Evolutionary conservation across 345 rosid genomes (phyloP), one percentile per base, ranked within the genome.

Genomic region (Diplotaxis tenuifolia): DNA sequence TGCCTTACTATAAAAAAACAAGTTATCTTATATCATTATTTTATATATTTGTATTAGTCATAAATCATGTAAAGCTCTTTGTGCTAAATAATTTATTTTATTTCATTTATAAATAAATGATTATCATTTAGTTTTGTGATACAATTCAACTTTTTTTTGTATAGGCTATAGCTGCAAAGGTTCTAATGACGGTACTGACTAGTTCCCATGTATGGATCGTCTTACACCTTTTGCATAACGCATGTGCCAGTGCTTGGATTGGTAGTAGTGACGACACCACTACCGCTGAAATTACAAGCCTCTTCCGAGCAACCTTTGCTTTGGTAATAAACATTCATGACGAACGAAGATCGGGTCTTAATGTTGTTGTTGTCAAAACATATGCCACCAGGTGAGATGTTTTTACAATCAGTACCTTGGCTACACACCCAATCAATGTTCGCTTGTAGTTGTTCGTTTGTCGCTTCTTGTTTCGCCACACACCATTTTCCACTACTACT

Each of bases 321-420:
- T 80, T 90, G 91, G 55, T 88, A 92, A 23, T 86, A 90, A 68
- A 86, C 85, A 68, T 90, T 88, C 81, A 90, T 88, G 0, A 93
- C 85, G 18, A 82, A 90, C 3, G 95, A 83, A 0, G 98, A 86
- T 72, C 91, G 93, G 2, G 93, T 85, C 70, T 65, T 84, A 0
- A 88, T 27, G 0, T 85, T 79, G 65, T 84, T 80, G 1, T 92
- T 91, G 40, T 71, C 50, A 27, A 75, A 88, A 60, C 96, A 92
- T 62, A 81, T 66, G 25, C 89, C 81, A 9, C 86, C 95, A 0
- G 72, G 76, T 50, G 91, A 96, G 49, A 92, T 90, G 66, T 85
- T 83, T 6, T 78, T 76, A 83, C 96, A 92, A 32, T 92, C 98
- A 4, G 90, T 88, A 22, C 91, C 98, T 59, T 87, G 83, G 0